A percentile compares a stretch with the other conserved stretches of the same genome.
Evolutionary conservation across 177 flowering plant species (phyloP).

Genomic region (Vitis hybrid): DNA sequence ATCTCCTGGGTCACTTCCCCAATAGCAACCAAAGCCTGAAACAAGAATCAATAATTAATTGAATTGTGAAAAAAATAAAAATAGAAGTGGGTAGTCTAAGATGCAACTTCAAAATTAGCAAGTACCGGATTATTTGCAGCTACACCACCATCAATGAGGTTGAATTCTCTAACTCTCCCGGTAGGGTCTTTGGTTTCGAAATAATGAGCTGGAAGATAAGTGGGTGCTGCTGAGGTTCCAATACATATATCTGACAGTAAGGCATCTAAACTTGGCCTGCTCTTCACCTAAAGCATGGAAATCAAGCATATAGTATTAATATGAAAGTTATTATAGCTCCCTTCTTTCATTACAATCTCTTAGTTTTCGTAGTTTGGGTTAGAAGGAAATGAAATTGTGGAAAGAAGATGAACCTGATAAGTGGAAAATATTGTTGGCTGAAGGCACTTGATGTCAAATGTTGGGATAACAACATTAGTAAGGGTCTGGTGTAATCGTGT

Average conservation of each 20-base stretch:
- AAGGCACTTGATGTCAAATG: constrained; percentile 51
- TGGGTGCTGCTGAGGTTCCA: constrained; percentile 23
- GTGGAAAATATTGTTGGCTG: constrained; percentile 59
- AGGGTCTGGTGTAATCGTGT: constrained; percentile 39
- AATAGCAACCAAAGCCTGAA: constrained; percentile 20
- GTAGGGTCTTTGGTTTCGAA: constrained; percentile 6
- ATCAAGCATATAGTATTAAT: no score
- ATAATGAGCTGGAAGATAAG: constrained; percentile 17
- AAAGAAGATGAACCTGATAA: constrained; percentile 29
- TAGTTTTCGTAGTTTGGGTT: no score
- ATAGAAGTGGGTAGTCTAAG: neutral
- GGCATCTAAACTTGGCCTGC: neutral
- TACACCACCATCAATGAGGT: neutral
- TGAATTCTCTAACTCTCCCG: constrained; percentile 3
- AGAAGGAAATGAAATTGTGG: neutral
- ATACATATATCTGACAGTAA: constrained; percentile 19
- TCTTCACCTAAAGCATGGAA: constrained; percentile 1
- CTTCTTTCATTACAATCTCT: no score
- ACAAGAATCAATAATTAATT: neutral
- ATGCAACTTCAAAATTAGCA: neutral
- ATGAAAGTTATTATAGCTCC: no score
- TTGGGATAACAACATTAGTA: constrained; percentile 58
- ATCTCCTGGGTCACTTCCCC: constrained; percentile 12
- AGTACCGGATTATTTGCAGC: constrained; percentile 66
- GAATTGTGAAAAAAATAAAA: constrained; percentile 3